Evolutionary conservation across 83 land plant genomes (phyloP).

Genomic region (Larix sibirica): DNA sequence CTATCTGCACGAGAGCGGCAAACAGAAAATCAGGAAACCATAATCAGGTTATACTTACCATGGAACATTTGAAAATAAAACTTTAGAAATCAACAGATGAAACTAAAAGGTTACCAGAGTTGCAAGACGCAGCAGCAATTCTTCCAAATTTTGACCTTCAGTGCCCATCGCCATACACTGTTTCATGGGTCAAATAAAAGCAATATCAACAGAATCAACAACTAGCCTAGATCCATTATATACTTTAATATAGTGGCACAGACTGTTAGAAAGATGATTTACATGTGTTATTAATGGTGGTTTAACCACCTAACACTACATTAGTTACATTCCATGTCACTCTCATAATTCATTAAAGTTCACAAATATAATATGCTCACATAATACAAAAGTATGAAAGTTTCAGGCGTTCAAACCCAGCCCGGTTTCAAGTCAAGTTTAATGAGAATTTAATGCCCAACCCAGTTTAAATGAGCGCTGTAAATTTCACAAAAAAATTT

Average conservation of each 20-base stretch:
- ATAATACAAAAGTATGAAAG: too few relatives aligned
- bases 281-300: neutral
- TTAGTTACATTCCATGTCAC: too few relatives aligned
- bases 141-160: constrained; percentile 35
- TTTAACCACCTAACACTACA: neutral
- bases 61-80: neutral
- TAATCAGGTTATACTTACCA: neutral
- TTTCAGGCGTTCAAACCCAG: too few relatives aligned
- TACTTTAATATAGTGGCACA: too few relatives aligned
- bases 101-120: constrained; percentile 35
- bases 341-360: too few relatives aligned
- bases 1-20: constrained; percentile 31
- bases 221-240: neutral
- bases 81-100: neutral
- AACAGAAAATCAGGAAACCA: neutral
- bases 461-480: too few relatives aligned
- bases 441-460: too few relatives aligned
- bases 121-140: constrained; percentile 32
- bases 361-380: too few relatives aligned
- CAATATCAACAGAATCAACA: neutral
- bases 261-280: neutral
- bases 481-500: too few relatives aligned
- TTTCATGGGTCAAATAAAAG: constrained; percentile 1
- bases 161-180: constrained; percentile 49
- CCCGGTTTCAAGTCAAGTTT: too few relatives aligned